Evolutionary conservation across 2,329 filamentous ascomycete species (phyloP).

Genomic region (Rhynchosporium graminicola): DNA sequence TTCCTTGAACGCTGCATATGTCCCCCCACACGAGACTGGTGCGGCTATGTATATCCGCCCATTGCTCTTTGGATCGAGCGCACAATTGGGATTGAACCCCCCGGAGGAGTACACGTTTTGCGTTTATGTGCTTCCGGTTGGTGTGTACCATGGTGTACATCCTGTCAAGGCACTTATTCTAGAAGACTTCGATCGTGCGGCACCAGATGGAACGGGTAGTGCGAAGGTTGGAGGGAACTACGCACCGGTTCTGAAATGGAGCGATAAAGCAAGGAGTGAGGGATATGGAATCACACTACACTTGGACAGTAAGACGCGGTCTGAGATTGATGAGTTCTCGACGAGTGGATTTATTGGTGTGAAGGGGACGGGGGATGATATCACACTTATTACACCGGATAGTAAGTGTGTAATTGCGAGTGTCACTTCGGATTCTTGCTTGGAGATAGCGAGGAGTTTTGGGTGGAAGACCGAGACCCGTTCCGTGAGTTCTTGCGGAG

Average conservation of each 20-base stretch:
- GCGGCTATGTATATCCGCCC: constrained; percentile 93
- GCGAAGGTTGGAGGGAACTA: constrained; percentile 98
- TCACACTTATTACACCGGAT: constrained; percentile 74
- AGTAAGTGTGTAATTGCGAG: constrained; percentile 85
- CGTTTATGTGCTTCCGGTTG: constrained; percentile 88
- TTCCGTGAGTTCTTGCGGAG: constrained; percentile 49
- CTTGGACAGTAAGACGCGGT: constrained; percentile 80
- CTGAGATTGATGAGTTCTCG: constrained; percentile 92
- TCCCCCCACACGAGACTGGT: constrained; percentile 85
- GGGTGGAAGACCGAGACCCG: constrained; percentile 85
- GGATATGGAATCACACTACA: constrained; percentile 96
- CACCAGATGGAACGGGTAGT: constrained; percentile 85
- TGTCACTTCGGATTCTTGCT: constrained; percentile 79
- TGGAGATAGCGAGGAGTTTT: constrained; percentile 72
- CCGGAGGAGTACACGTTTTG: constrained; percentile 91
- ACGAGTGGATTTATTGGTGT: constrained; percentile 92
- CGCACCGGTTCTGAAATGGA: constrained; percentile 85
- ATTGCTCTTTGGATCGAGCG: constrained; percentile 81
- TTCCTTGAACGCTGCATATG: constrained; percentile 83
- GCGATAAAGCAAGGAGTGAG: constrained; percentile 73
- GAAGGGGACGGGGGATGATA: constrained; percentile 49
- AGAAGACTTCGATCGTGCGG: constrained; percentile 90
- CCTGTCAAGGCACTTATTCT: constrained; percentile 87
- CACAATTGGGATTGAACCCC: constrained; percentile 82
- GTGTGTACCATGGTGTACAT: constrained; percentile 88